Evolutionary conservation across 2,329 filamentous ascomycete species (phyloP).

Genomic region (Mollisiaceae sp.): DNA sequence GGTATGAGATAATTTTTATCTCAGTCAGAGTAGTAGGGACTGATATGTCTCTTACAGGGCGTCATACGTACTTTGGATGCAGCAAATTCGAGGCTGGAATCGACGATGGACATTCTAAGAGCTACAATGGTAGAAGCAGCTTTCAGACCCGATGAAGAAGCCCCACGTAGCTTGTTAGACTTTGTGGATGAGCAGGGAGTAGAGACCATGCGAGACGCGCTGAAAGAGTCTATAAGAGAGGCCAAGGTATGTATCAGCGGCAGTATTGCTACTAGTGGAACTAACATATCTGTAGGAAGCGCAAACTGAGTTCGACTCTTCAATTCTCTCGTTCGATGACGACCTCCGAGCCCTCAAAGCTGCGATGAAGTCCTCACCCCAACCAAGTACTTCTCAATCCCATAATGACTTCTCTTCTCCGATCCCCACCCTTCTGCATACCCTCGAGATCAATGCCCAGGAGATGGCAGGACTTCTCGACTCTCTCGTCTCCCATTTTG

Average conservation of each 20-base stretch:
- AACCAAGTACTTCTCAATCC: constrained; percentile 39
- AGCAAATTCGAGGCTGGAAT: constrained; percentile 66
- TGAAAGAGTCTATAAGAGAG: constrained; percentile 74
- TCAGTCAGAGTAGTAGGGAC: background rate
- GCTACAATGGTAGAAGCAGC: constrained; percentile 67
- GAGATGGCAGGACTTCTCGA: constrained; percentile 82
- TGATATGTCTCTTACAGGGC: constrained; percentile 43
- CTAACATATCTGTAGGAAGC: constrained; percentile 52
- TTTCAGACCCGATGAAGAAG: constrained; percentile 64
- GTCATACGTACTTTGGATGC: constrained; percentile 70
- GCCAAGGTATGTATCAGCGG: constrained; percentile 57
- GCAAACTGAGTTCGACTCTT: constrained; percentile 74
- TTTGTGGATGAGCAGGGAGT: constrained; percentile 79
- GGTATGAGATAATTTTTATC: constrained; percentile 26
- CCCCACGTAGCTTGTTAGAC: constrained; percentile 69
- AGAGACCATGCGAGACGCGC: constrained; percentile 64
- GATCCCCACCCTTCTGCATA: constrained; percentile 52
- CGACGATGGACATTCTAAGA: constrained; percentile 69
- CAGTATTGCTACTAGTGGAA: background rate
- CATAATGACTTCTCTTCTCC: constrained; percentile 38
- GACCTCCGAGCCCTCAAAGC: constrained; percentile 70
- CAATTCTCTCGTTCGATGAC: constrained; percentile 71
- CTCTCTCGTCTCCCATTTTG: constrained; percentile 85
- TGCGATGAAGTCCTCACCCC: constrained; percentile 43
- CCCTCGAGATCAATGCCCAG: constrained; percentile 64